A percentile compares a stretch with the other conserved stretches of the same genome.
Evolutionary conservation across 768 basidiomycete genomes (phyloP).

Genomic region (Sarcodon aspratus): DNA sequence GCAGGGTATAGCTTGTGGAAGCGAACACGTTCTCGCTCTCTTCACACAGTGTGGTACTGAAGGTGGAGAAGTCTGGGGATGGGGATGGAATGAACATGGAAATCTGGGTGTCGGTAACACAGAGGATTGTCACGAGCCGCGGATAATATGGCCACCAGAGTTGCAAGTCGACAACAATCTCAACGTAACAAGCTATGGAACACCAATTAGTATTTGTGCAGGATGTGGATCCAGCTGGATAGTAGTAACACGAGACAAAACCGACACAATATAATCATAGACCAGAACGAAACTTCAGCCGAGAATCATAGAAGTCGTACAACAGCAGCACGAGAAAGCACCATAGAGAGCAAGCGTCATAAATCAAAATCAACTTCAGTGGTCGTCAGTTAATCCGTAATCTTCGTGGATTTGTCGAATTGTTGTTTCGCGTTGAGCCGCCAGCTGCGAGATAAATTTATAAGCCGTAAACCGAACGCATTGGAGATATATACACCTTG

Average conservation of each 20-base stretch:
- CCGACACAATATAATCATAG: background rate
- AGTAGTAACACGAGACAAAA: slow-evolving; percentile 5
- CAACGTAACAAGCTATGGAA: background rate
- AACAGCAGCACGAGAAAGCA: background rate
- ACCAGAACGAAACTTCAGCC: background rate
- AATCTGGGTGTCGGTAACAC: slow-evolving; percentile 68
- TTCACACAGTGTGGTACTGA: slow-evolving; percentile 3
- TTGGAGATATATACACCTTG: slow-evolving; percentile 32
- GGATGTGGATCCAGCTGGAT: slow-evolving; percentile 47
- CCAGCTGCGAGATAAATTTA: slow-evolving; percentile 37
- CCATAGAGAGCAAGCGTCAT: background rate
- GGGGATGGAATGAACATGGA: slow-evolving; percentile 99
- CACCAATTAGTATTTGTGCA: slow-evolving; percentile 25
- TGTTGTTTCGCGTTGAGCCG: slow-evolving; percentile 54
- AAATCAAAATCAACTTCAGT: slow-evolving; percentile 20
- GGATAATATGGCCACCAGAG: slow-evolving; percentile 39
- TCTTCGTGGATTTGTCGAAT: slow-evolving; percentile 68
- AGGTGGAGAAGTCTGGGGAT: slow-evolving; percentile 52
- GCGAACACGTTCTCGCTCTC: slow-evolving; percentile 64
- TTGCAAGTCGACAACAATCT: background rate
- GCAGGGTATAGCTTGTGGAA: slow-evolving; percentile 52
- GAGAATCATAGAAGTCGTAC: background rate
- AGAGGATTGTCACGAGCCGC: slow-evolving; percentile 37
- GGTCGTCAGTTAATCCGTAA: slow-evolving; percentile 46
- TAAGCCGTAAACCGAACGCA: background rate